Conservation (phyloP, 2,329 filamentous ascomycete species). For the Stagonosporopsis vannaccii region DNA sequence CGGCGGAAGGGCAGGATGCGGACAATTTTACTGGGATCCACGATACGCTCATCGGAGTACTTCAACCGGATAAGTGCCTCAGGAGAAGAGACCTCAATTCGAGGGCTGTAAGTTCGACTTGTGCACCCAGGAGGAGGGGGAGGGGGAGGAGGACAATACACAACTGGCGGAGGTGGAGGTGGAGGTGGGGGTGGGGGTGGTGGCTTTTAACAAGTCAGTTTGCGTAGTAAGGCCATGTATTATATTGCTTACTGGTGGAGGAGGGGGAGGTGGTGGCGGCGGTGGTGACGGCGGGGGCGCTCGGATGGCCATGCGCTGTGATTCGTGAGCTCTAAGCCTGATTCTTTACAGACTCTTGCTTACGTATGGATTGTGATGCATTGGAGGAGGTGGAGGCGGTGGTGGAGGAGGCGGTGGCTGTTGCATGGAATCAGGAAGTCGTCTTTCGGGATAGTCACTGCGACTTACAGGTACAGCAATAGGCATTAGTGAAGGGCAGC, state of each 20-base stretch:
- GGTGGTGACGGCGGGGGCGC: neutral
- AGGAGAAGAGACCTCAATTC: conserved; percentile 21
- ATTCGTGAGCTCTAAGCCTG: neutral
- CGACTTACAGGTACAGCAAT: neutral
- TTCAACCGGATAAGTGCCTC: conserved; percentile 29
- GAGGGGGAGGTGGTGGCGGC: conserved; percentile 14
- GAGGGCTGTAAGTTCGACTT: conserved; percentile 1
- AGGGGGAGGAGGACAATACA: conserved; percentile 15
- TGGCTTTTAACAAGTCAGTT: conserved; percentile 9
- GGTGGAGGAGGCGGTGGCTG: conserved; percentile 14
- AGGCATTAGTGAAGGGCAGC: neutral
- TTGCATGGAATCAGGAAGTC: neutral
- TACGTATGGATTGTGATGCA: neutral
- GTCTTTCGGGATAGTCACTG: neutral
- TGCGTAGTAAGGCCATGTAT: too few species aligned
- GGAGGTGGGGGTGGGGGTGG: conserved; percentile 23
- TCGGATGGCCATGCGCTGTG: neutral
- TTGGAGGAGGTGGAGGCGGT: conserved; percentile 22
- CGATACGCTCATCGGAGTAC: conserved; percentile 29
- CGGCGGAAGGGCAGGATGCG: conserved; percentile 36
- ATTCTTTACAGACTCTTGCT: neutral
- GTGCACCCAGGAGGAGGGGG: conserved; percentile 2
- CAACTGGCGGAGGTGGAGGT: conserved; percentile 21
- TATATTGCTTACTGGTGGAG: conserved; percentile 13
- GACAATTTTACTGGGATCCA: conserved; percentile 25